These are phyloP conservation scores for Hevea brasiliensis DNA, from an alignment of 345 rosid species.

Conservation along the genomic window DNA sequence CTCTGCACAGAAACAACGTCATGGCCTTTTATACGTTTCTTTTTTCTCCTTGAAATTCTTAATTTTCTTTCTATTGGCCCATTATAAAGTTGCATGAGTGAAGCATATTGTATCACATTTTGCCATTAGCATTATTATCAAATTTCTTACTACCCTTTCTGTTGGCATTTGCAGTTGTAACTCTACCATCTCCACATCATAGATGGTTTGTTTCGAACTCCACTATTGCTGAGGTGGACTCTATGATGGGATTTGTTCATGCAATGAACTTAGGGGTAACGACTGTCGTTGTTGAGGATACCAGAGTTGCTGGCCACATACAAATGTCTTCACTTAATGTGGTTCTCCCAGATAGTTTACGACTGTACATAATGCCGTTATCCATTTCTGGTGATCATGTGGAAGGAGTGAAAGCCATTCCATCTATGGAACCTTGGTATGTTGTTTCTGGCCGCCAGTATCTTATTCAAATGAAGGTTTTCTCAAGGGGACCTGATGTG, in stretches of 20 bases:
- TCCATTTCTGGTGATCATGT: constrained; percentile 53
- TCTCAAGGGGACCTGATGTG: constrained; percentile 59
- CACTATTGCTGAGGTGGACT: constrained; percentile 71
- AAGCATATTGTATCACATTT: constrained; percentile 3
- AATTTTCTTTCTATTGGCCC: constrained; percentile 3
- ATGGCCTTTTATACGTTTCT: neutral
- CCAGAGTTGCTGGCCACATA: constrained; percentile 81
- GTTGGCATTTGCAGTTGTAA: constrained; percentile 58
- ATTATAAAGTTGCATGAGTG: constrained; percentile 5
- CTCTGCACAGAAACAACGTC: neutral
- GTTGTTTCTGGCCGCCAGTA: constrained; percentile 69
- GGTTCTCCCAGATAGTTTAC: constrained; percentile 67
- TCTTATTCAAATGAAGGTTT: constrained; percentile 68
- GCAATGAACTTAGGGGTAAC: constrained; percentile 73
- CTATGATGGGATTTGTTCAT: constrained; percentile 51
- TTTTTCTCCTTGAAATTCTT: neutral
- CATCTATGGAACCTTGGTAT: constrained; percentile 70
- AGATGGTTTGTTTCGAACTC: constrained; percentile 71
- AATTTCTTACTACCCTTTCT: constrained; percentile 21
- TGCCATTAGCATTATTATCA: constrained; percentile 15
- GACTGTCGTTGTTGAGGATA: constrained; percentile 75
- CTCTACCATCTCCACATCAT: constrained; percentile 78
- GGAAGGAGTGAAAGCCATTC: constrained; percentile 52
- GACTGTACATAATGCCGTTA: constrained; percentile 56
- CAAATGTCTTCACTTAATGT: constrained; percentile 82